Evolutionary conservation across 108 stramenopile genomes (phyloP).

Genomic region (Skeletonema menzelii): DNA sequence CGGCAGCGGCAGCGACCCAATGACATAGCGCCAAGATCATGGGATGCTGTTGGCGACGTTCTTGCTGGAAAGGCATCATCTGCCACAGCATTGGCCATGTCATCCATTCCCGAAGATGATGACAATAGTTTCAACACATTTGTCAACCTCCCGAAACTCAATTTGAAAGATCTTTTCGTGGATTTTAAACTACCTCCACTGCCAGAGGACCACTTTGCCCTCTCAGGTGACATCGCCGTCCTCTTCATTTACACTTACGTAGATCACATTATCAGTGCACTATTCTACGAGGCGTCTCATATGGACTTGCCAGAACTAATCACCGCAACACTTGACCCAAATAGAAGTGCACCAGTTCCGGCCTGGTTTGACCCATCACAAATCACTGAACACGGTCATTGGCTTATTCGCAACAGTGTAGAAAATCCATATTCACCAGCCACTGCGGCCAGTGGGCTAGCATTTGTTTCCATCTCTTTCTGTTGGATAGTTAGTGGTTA

Average conservation of each 20-base stretch:
- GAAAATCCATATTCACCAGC: slow-evolving; percentile 61
- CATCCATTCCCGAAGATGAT: slow-evolving; percentile 39
- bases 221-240: slow-evolving; percentile 73
- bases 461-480: slow-evolving; percentile 60
- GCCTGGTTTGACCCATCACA: slow-evolving; percentile 61
- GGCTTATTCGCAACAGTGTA: slow-evolving; percentile 25
- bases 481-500: slow-evolving; percentile 73
- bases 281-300: slow-evolving; percentile 23
- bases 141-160: slow-evolving; percentile 1
- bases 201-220: slow-evolving; percentile 74
- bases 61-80: neutral
- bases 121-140: slow-evolving; percentile 5
- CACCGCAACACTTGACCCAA: slow-evolving; percentile 12
- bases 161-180: slow-evolving; percentile 7
- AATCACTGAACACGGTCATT: slow-evolving; percentile 27
- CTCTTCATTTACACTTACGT: slow-evolving; percentile 79
- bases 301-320: slow-evolving; percentile 1
- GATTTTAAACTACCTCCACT: slow-evolving; percentile 53
- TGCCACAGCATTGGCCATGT: slow-evolving; percentile 10
- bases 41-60: neutral
- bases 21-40: neutral
- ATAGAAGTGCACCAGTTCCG: slow-evolving; percentile 32
- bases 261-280: slow-evolving; percentile 63
- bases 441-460: slow-evolving; percentile 52
- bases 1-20: neutral